phyloP scores from a whole-genome alignment of 164 flowering plant genomes.

The Sedum album region DNA sequence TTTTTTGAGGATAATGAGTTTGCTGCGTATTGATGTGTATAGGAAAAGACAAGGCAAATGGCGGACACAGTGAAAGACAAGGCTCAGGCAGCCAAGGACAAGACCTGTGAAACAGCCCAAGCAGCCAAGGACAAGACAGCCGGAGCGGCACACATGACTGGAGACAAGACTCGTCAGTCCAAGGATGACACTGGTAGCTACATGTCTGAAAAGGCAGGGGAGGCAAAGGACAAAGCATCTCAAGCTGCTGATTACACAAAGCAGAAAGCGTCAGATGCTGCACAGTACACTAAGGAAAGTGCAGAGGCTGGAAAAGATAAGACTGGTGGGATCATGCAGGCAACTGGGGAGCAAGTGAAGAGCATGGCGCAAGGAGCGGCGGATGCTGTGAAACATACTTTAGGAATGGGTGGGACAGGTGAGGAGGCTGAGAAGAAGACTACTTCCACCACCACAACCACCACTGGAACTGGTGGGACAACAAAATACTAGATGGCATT shows the following conservation, averaged over 20 bases:
- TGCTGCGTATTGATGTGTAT: not conserved
- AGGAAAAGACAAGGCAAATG: slow-evolving; percentile 32
- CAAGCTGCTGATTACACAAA: not conserved
- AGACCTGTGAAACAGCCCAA: too few species aligned
- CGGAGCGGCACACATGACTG: slow-evolving; percentile 20
- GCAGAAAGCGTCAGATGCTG: slow-evolving; percentile 13
- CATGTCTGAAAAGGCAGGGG: slow-evolving; percentile 10
- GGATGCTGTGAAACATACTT: slow-evolving; percentile 47
- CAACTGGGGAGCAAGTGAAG: slow-evolving; percentile 29
- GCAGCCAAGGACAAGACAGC: slow-evolving; percentile 16
- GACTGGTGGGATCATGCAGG: slow-evolving; percentile 35
- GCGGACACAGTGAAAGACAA: slow-evolving; percentile 15
- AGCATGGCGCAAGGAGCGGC: too few species aligned
- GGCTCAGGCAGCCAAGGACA: slow-evolving; percentile 7
- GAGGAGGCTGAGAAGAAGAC: slow-evolving; percentile 1
- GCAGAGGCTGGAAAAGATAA: slow-evolving; percentile 35
- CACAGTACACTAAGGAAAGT: slow-evolving; percentile 20
- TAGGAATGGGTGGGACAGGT: slow-evolving; percentile 30
- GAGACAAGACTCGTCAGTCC: slow-evolving; percentile 24
- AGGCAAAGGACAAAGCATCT: slow-evolving; percentile 13
- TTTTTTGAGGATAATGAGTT: too few species aligned
- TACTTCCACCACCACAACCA: too few species aligned
- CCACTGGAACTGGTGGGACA: too few species aligned
- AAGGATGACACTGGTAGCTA: not conserved
- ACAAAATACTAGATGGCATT: not conserved